phyloP scores from a whole-genome alignment of 129 eudicot species.

The Centella asiatica region DNA sequence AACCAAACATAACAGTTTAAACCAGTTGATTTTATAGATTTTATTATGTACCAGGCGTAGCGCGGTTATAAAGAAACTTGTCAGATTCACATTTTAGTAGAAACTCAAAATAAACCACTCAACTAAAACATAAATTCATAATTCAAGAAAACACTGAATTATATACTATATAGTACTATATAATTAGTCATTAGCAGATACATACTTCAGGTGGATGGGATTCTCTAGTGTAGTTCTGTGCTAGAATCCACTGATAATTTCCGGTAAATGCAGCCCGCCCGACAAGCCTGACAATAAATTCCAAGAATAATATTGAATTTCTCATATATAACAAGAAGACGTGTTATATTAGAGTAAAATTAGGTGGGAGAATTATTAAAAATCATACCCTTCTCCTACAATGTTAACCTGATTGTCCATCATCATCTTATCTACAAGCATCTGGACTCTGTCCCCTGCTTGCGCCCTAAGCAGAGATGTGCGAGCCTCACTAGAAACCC shows the following conservation, averaged over 20 bases:
- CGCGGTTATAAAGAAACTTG: too few relatives aligned
- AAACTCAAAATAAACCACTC: too few relatives aligned
- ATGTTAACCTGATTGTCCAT: slow-evolving; percentile 63
- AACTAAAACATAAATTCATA: too few relatives aligned
- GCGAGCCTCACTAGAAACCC: slow-evolving; percentile 27
- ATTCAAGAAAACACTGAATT: too few relatives aligned
- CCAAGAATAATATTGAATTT: not conserved
- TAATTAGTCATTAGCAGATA: not conserved
- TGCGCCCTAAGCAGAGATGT: slow-evolving; percentile 10
- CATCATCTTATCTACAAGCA: slow-evolving; percentile 92
- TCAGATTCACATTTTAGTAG: too few relatives aligned
- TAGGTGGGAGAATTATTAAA: not conserved
- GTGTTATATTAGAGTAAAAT: not conserved
- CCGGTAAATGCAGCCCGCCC: slow-evolving; percentile 88
- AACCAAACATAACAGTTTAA: too few relatives aligned
- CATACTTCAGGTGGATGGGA: slow-evolving; percentile 80
- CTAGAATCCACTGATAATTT: slow-evolving; percentile 70
- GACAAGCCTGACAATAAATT: slow-evolving; percentile 49
- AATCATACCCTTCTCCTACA: slow-evolving; percentile 77
- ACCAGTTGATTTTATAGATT: too few relatives aligned
- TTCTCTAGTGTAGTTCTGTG: slow-evolving; percentile 35
- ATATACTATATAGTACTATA: too few relatives aligned
- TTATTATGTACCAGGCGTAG: too few relatives aligned
- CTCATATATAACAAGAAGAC: not conserved
- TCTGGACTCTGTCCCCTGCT: slow-evolving; percentile 38